Evolutionary conservation across 495 filamentous ascomycete species (phyloP), one percentile per base, ranked within the genome.

Genomic region (Podospora australis): DNA sequence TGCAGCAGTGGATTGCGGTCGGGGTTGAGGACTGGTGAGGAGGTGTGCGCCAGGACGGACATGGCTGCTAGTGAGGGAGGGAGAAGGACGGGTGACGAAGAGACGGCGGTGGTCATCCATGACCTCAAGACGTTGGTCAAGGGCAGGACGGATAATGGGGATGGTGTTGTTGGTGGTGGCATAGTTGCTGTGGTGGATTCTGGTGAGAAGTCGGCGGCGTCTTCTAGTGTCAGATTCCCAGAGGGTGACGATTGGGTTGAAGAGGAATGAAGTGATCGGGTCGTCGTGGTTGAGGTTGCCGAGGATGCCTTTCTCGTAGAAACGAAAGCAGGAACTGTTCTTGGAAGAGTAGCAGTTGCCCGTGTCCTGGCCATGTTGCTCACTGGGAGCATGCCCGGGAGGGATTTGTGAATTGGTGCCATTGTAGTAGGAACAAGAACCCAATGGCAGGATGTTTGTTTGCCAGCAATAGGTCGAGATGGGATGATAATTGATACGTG

Each of bases 121-220:
- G 88, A 90, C 21, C 91, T 85, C 35, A 96, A 65, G 39, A 97
- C 73, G 19, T 74, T 81, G 13, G 77, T 77, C 0, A 88, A 68
- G 2, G 91, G 87, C 26, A 97, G 75, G 36, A 86, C 74, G 2
- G 84, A 78, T 22, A 95, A 66, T 3, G 86, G 81, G 4, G 81
- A 47, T 9, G 62, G 38, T 19, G 58, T 48, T 9, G 60, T 34
- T 21, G 59, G 67, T 58, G 45, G 8, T 41, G 38, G 17, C 16
- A 11, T 28, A 23, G 23, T 43, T 43, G 16, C 16, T 58, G 52
- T 24, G 54, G 40, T 10, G 46, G 50, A 14, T 50, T 39, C 13
- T 32, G 36, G 3, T 36, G 30, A 29, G 42, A 1, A 50, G 21
- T 23, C 25, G 26, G 58, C 44, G 10, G 56, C 45, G 42, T 50